A percentile compares a stretch with the other conserved stretches of the same genome.
Evolutionary conservation across 768 basidiomycete genomes (phyloP).

Genomic region (Lactarius trivialis): DNA sequence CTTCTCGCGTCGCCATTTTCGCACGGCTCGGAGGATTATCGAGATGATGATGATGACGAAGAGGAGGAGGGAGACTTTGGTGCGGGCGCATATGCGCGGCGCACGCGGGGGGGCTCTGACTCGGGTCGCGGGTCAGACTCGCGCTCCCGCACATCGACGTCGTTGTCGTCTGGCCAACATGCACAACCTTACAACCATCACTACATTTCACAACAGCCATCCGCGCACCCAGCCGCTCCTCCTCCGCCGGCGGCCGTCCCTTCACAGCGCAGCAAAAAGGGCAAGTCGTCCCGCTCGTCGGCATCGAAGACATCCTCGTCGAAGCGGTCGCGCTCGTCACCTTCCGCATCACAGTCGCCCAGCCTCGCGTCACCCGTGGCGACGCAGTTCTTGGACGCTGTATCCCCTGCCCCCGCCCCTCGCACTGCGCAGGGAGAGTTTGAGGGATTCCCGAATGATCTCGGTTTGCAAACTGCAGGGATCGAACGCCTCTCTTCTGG

Average conservation of each 20-base stretch:
- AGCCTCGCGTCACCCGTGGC: conserved; percentile 37
- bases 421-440: conserved; percentile 30
- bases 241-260: not conserved
- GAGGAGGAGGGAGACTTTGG: conserved; percentile 52
- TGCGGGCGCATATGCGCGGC: conserved; percentile 45
- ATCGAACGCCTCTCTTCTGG: conserved; percentile 12
- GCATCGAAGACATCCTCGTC: conserved; percentile 24
- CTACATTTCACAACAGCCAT: conserved; percentile 26
- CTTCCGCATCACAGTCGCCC: conserved; percentile 40
- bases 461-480: conserved; percentile 6
- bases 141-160: conserved; percentile 54
- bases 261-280: conserved; percentile 17
- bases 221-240: not conserved
- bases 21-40: conserved; percentile 8
- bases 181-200: conserved; percentile 25
- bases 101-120: conserved; percentile 29
- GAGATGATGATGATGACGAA: conserved; percentile 34
- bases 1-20: conserved; percentile 23
- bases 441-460: conserved; percentile 29
- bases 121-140: conserved; percentile 46
- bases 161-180: conserved; percentile 25
- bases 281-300: conserved; percentile 23
- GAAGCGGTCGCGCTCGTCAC: conserved; percentile 35
- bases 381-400: conserved; percentile 29
- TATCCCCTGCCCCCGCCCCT: conserved; percentile 21